Percentiles rank a stretch among this genome's conserved stretches.
Conservation (phyloP, 352 stramenopile genomes). For the Blastocystis sp. region DNA sequence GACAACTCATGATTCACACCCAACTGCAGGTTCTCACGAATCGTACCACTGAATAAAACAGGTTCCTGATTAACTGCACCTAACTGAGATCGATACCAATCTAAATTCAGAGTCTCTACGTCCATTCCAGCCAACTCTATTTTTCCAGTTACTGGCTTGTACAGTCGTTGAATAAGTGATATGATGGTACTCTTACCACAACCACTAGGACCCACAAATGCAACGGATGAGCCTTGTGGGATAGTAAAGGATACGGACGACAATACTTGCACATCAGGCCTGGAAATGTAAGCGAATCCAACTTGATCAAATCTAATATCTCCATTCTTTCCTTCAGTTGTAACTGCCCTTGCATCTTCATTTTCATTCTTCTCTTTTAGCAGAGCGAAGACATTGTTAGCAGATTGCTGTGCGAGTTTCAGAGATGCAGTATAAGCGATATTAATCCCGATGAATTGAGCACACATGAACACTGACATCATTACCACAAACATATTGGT, state of each 20-base stretch:
- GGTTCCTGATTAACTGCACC: constrained; percentile 85
- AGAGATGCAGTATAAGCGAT: constrained; percentile 51
- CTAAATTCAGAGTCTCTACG: constrained; percentile 37
- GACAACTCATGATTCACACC: constrained; percentile 76
- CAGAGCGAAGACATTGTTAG: constrained; percentile 20
- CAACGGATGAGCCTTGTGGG: constrained; percentile 76
- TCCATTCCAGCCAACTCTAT: neutral
- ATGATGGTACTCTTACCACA: constrained; percentile 83
- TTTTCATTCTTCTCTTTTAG: constrained; percentile 29
- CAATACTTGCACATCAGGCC: constrained; percentile 78
- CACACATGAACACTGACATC: constrained; percentile 49
- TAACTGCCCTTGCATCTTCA: constrained; percentile 10
- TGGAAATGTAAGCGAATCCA: constrained; percentile 83
- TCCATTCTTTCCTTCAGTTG: constrained; percentile 16
- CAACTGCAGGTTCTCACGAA: constrained; percentile 78
- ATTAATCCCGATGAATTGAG: constrained; percentile 44
- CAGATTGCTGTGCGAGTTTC: constrained; percentile 9
- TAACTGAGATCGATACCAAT: constrained; percentile 76
- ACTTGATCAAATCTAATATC: constrained; percentile 83
- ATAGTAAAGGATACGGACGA: constrained; percentile 77
- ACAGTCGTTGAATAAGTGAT: constrained; percentile 76
- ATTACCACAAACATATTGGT: constrained; percentile 3
- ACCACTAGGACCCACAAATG: constrained; percentile 80
- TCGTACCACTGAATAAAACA: constrained; percentile 80
- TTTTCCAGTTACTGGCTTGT: constrained; percentile 59